phyloP scores from a whole-genome alignment of 176 grass and related monocot species.

The Aechmea fasciata region DNA sequence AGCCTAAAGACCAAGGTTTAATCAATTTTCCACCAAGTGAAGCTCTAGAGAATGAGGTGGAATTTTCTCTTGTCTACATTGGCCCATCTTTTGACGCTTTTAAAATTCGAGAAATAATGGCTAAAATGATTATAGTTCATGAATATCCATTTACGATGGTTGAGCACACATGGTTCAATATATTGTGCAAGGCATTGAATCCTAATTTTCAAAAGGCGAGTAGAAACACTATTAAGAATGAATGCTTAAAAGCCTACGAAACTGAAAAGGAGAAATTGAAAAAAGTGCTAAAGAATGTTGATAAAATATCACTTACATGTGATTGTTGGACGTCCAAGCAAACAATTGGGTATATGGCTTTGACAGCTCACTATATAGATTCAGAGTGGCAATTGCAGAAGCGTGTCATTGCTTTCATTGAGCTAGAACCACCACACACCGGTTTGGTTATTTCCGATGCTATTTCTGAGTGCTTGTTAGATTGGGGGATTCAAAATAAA shows the following conservation, averaged over 20 bases:
- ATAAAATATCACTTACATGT: conserved; percentile 3
- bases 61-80: too few species aligned
- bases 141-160: not conserved
- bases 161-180: not conserved
- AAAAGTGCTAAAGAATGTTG: conserved; percentile 1
- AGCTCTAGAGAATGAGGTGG: too few species aligned
- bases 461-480: not conserved
- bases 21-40: too few species aligned
- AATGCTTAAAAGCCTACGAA: not conserved
- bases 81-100: too few species aligned
- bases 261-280: not conserved
- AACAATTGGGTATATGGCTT: conserved; percentile 3
- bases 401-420: not conserved
- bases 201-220: not conserved
- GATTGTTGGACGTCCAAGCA: conserved; percentile 4
- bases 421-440: conserved; percentile 1
- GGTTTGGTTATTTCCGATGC: conserved; percentile 1
- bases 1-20: too few species aligned
- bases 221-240: conserved; percentile 2
- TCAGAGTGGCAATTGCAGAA: not conserved
- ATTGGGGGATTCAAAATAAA: conserved; percentile 1
- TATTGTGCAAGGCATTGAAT: not conserved
- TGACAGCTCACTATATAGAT: conserved; percentile 9
- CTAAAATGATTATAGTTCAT: not conserved
- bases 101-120: not conserved